phyloP scores from a whole-genome alignment of 257 asterid genomes.

The Voacanga thouarsii region DNA sequence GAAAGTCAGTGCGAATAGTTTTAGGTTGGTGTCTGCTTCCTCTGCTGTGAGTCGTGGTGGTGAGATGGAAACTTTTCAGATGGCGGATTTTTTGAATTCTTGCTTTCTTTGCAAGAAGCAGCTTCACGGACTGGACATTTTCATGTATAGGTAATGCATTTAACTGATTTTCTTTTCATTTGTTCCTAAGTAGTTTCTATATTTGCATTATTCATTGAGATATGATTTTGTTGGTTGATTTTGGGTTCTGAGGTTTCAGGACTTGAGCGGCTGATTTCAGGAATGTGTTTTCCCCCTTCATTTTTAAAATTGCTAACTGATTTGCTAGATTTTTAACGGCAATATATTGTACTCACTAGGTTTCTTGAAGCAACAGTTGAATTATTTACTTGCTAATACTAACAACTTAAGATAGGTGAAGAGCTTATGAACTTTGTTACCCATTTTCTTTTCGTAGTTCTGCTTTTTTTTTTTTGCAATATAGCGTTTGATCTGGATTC shows the following conservation, averaged over 20 bases:
- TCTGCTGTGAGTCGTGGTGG: constrained; percentile 16
- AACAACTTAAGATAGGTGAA: neutral
- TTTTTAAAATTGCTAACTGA: neutral
- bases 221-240: constrained; percentile 1
- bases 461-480: neutral
- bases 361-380: neutral
- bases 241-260: constrained; percentile 7
- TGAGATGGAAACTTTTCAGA: constrained; percentile 16
- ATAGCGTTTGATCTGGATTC: neutral
- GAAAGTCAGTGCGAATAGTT: constrained; percentile 1
- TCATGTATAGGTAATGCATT: constrained; percentile 70
- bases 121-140: constrained; percentile 89
- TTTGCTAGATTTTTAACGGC: neutral
- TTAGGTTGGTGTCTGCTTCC: constrained; percentile 20
- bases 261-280: neutral
- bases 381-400: neutral
- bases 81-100: constrained; percentile 53
- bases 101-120: constrained; percentile 74
- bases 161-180: neutral
- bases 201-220: neutral
- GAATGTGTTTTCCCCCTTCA: neutral
- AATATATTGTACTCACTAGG: neutral
- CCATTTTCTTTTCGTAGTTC: neutral
- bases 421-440: neutral
- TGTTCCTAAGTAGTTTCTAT: neutral